Base-by-base conservation (phyloP, 2,329 filamentous ascomycete species). In the Colletotrichum agaves region DNA sequence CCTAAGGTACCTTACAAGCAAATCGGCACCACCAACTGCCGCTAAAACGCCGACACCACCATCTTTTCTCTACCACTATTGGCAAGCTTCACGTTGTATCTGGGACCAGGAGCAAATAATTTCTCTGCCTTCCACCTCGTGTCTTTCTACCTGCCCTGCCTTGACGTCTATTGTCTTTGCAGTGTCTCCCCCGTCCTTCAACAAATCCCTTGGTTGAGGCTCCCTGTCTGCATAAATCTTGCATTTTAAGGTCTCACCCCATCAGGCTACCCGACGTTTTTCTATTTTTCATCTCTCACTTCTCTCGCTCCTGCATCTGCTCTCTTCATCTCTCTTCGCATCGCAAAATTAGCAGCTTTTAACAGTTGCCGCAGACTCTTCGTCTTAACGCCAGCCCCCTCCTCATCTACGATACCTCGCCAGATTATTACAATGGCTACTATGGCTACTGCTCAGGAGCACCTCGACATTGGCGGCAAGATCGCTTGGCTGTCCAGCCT, bases 401-500 rank as follows among this genome's bases (percentile, higher is more conserved):
- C 19, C 43, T 17, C 27, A n/a, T 27, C 46, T 58, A n/a, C 55
- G 53, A 44, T 43, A 56, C 41, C 49, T 44, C 39, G 35, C 46
- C 62, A 56, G n/a, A 53, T 23, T 46, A 12, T 57, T 78, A 79
- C 77, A 77, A 87, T 88, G 83, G 82, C 84, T 74, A 91, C 90
- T 78, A 87, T 88, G 83, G 82, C 84, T 74, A 91, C 90, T 78
- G 91, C 94, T 80, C 88, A 96, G 79, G 93, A 97, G 81, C 94
- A 97, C 83, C 90, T 97, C 79, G 88, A 89, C 78, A 89, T 92
- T 78, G 91, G 92, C 80, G 87, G 87, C 77, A 87, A 87, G 80
- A 88, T 91, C 73, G 84, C 86, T 77, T 91, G 88, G 88, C 83
- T 90, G 70, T 84, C 87, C 70, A 81, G 82, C 71, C 92, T 99